These are phyloP conservation scores for Limnanthes douglasii DNA, from an alignment of 345 rosid genomes.

Conservation along the genomic window DNA sequence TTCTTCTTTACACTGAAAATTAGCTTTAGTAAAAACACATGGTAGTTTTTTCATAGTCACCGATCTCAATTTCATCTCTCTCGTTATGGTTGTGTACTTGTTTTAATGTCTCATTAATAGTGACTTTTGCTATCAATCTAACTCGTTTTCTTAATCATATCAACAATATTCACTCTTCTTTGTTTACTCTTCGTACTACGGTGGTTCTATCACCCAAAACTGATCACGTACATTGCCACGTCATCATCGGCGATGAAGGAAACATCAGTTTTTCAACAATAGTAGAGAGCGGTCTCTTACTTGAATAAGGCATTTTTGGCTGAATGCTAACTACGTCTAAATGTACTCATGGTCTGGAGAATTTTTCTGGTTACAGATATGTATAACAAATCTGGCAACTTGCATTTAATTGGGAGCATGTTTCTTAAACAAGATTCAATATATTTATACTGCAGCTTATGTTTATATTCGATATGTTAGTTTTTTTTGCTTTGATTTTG, in stretches of 20 bases:
- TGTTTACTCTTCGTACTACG: slow-evolving; percentile 25
- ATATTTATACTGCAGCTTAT: too few relatives aligned
- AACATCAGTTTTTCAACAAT: slow-evolving; percentile 42
- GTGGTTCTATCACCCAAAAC: slow-evolving; percentile 14
- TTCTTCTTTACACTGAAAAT: too few relatives aligned
- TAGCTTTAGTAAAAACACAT: too few relatives aligned
- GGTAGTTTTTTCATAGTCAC: too few relatives aligned
- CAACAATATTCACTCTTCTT: slow-evolving; percentile 27
- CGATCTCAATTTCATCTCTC: too few relatives aligned
- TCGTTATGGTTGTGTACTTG: too few relatives aligned
- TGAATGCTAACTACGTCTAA: slow-evolving; percentile 84
- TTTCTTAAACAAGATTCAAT: too few relatives aligned
- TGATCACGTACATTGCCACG: slow-evolving; percentile 3
- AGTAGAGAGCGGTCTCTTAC: slow-evolving; percentile 63
- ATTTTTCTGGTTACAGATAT: slow-evolving; percentile 64
- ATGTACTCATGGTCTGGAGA: slow-evolving; percentile 80
- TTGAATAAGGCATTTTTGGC: slow-evolving; percentile 76
- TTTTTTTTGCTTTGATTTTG: too few relatives aligned
- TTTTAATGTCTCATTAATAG: slow-evolving; percentile 56
- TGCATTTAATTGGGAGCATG: slow-evolving; percentile 80
- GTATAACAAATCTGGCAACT: slow-evolving; percentile 97
- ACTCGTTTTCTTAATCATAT: slow-evolving; percentile 19
- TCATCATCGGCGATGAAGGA: slow-evolving; percentile 1
- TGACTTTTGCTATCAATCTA: slow-evolving; percentile 22
- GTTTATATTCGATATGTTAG: too few relatives aligned